Evolutionary conservation across 2,329 filamentous ascomycete genomes (phyloP), one percentile per base, ranked within the genome.

Genomic region (Lizonia empirigonia): DNA sequence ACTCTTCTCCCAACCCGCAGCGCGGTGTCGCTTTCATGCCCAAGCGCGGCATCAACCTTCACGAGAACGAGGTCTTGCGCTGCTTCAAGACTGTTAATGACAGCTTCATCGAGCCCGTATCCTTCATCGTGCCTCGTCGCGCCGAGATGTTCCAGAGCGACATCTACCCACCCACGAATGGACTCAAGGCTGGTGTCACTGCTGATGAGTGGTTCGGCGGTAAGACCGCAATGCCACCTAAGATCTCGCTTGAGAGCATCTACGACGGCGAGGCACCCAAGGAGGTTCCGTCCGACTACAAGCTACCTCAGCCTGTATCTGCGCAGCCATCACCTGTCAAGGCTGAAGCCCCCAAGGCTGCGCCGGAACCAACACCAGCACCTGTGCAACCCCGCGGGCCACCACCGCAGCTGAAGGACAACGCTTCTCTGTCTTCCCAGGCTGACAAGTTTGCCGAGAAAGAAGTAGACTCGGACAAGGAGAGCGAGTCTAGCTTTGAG

Each of bases 31-130:
- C 91, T 26, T 97, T 99, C 75, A 77, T 97, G 71, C 94, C 94
- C 44, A 93, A 96, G 77, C 90, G 94, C 58, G 94, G 93, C 58
- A 89, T 99, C 65, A 96, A 97, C 72, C 82, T 95, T 39, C 92
- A 97, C 75, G 94, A 97, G 62, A 97, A 97, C 72, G 94, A 99
- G 73, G 67, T 72, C 44, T 92, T 96, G 82, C 87, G 92, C 62
- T 92, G 89, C 34, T 99, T 90, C 85, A 99, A 99, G 83, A 97
- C 94, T 0, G 90, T 97, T 73, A 95, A 92, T 75, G 94, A 99
- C 72, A 75, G 79, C 37, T 96, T 96, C 77, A 91, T 99, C 65
- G 94, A 99, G 77, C 94, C 94, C 32, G 89, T 99, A 69, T 96
- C 94, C 2, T 99, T 99, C 78, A 96, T 96, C 46, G 94, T 97